A percentile compares a stretch with the other conserved stretches of the same genome.
Evolutionary conservation across 352 stramenopile genomes (phyloP).

Genomic region (Globisporangium carolinianum): DNA sequence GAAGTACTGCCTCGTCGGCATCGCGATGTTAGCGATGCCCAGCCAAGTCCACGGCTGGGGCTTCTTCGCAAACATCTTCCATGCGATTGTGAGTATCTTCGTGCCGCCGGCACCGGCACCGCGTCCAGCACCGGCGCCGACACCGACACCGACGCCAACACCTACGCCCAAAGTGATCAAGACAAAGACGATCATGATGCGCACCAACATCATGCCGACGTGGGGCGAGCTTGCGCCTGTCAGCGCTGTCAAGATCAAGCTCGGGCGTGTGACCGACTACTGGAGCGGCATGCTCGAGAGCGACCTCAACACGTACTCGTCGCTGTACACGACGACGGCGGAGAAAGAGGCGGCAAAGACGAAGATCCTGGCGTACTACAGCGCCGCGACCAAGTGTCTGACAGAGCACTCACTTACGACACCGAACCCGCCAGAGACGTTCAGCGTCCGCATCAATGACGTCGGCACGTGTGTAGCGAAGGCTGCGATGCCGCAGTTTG

Average conservation of each 20-base stretch:
- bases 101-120: neutral
- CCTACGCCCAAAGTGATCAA: neutral
- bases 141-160: neutral
- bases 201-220: conserved; percentile 1
- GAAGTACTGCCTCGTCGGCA: conserved; percentile 1
- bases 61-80: neutral
- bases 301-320: conserved; percentile 2
- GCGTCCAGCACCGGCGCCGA: neutral
- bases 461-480: neutral
- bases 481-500: neutral
- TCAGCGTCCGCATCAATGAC: neutral
- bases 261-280: neutral
- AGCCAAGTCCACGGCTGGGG: conserved; percentile 2
- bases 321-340: neutral
- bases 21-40: neutral
- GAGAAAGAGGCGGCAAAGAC: neutral
- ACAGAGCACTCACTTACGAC: neutral
- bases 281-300: neutral
- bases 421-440: neutral
- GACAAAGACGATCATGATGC: conserved; percentile 7
- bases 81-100: neutral
- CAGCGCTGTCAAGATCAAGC: conserved; percentile 1
- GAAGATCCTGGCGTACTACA: conserved; percentile 3
- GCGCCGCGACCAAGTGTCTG: conserved; percentile 1
- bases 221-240: conserved; percentile 1